Conservation (phyloP, 2,329 filamentous ascomycete species). For the Scedosporium apiospermum region DNA sequence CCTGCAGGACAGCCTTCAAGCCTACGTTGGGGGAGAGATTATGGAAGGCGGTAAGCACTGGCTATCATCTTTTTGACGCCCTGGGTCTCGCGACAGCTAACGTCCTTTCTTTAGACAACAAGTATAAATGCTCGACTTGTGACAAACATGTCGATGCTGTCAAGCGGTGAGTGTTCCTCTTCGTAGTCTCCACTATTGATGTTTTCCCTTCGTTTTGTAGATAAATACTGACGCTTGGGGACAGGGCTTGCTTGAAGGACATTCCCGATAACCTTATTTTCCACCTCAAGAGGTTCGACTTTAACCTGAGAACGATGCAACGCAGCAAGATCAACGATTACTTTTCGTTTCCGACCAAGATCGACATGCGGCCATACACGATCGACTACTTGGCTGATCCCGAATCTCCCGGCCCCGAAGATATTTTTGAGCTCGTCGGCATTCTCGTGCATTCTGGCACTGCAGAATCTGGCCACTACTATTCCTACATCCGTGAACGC, state of each 20-base stretch:
- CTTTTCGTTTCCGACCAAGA: constrained; percentile 74
- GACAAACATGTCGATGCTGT: constrained; percentile 86
- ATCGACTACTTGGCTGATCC: constrained; percentile 70
- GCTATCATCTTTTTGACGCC: not conserved
- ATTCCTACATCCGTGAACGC: constrained; percentile 84
- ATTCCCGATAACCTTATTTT: constrained; percentile 92
- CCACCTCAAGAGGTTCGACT: constrained; percentile 83
- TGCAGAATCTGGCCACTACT: constrained; percentile 92
- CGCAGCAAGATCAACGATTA: constrained; percentile 92
- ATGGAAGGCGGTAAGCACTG: constrained; percentile 67
- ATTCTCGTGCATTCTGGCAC: constrained; percentile 89
- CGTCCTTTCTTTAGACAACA: constrained; percentile 58
- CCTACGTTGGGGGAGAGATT: constrained; percentile 92
- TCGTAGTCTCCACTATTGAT: too few relatives aligned
- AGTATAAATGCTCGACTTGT: constrained; percentile 92
- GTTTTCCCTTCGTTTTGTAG: not conserved
- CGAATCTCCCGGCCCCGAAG: constrained; percentile 44
- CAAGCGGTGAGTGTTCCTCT: constrained; percentile 51
- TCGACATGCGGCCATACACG: constrained; percentile 86
- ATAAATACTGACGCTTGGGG: not conserved
- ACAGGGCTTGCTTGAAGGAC: constrained; percentile 78
- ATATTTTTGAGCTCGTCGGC: constrained; percentile 89
- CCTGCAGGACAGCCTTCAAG: constrained; percentile 78
- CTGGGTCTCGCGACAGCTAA: constrained; percentile 12
- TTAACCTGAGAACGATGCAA: constrained; percentile 66